Base-by-base conservation (phyloP, 768 basidiomycete species). In the Arthromyces matolae region DNA sequence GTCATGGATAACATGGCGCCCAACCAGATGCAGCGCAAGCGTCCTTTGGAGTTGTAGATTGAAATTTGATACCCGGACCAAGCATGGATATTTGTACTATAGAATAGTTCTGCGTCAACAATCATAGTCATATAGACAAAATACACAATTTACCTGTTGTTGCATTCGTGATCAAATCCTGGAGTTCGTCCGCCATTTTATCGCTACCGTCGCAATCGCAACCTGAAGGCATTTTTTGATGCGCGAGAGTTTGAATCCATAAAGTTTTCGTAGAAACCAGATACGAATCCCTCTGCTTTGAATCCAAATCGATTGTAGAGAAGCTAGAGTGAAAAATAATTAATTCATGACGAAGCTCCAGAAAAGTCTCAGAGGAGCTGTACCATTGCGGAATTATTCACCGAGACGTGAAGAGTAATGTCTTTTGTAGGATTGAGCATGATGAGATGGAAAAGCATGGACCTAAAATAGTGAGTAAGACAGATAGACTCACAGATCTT, bases 221-320 rank as follows among this genome's bases (percentile, higher is more conserved):
- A 66, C 38, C 80, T 74, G 64, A 90, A 86, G 5, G 89, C 89
- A 60, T 92, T 91, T 65, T 84, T 89, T 5, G 88, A 90, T 3
- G 76, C 77, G 45, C 79, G 77, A 14, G 86, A 87, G 20, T 80
- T 69, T 3, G 79, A 65, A 56, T 84, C 79, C n/a, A 90, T 70
- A 61, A 90, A 90, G 35, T 83, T 75, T 35, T 87, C 84, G 54
- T 92, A 92, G 57, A 92, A 91, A 16, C 85, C 86, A 18, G 79
- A 80, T 18, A 91, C 75, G 50, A 90, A 90, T 59, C 86, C 87
- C 65, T 91, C 89, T 0, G 86, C 85, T 55, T 92, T 91, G 74
- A 92, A 90, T 22, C 89, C 89, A 56, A 92, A 90, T 41, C 81
- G 83, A 53, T 92, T 91, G 66, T 91, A 92, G 14, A 92, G 64